Evolutionary conservation across 192 early-diverging fungal species (phyloP), one percentile per base, ranked within the genome.

Genomic region (Backusella australiensis): DNA sequence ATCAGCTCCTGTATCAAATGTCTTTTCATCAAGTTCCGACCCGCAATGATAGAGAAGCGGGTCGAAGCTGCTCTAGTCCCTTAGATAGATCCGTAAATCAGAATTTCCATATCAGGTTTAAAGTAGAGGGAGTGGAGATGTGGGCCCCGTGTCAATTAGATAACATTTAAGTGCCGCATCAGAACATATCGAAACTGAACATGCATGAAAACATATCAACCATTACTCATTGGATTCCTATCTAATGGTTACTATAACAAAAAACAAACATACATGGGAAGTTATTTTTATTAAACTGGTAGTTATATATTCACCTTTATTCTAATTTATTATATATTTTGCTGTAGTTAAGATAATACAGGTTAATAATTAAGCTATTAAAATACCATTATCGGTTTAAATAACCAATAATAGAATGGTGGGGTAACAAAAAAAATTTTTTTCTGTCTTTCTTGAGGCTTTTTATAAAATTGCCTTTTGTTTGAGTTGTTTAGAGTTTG

Each of bases 331-430:
- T 14, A 6, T 63, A 29, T 14, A 11, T 56, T 23, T 56, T 26
- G 8, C 23, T 0, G 11, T 39, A 39, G 38, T 29, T 29, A 26
- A 4, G 3, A 4, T 26, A 1, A 63, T 63, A 63, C 4, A 63
- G 3, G 3, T 63, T 63, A 29, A 29, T 29, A 29, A 26, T 63
- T 63, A 14, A 63, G 29, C 19, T 59, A 59, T 59, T 59, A 59
- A 39, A 59, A 59, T 59, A 59, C 56, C 2, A 63, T 63, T 63
- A 63, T 29, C 56, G 26, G 56, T 63, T 63, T 63, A 63, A 63
- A 63, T 63, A 63, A 29, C 56, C 56, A 63, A 63, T 63, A 29
- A 63, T 63, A 29, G 56, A 63, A 26, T 63, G 29, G 56, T 63
- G 56, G 56, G 8, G 8, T 7, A 63, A 9, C 56, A 63, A 56